A percentile compares a stretch with the other conserved stretches of the same genome.
Evolutionary conservation across 768 basidiomycete species (phyloP).

Genomic region (Lactarius hengduanensis): DNA sequence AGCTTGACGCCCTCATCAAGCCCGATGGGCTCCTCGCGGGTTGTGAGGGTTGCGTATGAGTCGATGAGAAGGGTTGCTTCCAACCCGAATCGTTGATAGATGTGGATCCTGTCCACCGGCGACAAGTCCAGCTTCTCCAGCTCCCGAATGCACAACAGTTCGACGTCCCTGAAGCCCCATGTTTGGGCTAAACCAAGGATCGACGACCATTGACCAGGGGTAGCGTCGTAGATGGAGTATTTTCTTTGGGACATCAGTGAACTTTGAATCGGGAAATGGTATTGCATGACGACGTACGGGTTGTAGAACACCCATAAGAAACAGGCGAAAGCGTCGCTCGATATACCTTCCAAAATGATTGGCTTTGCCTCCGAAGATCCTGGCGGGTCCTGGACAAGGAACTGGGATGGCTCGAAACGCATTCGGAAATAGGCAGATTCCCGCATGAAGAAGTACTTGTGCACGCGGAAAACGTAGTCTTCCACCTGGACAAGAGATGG

Average conservation of each 20-base stretch:
- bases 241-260: slow-evolving; percentile 30
- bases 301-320: slow-evolving; percentile 40
- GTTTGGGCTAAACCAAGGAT: slow-evolving; percentile 41
- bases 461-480: slow-evolving; percentile 15
- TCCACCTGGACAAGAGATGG: slow-evolving; percentile 31
- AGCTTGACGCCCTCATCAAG: slow-evolving; percentile 44
- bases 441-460: slow-evolving; percentile 16
- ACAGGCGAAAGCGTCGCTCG: slow-evolving; percentile 33
- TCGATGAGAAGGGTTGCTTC: slow-evolving; percentile 38
- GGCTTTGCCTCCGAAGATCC: slow-evolving; percentile 37
- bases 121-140: slow-evolving; percentile 40
- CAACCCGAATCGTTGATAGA: slow-evolving; percentile 41
- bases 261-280: not conserved
- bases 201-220: slow-evolving; percentile 42
- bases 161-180: slow-evolving; percentile 44
- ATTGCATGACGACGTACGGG: slow-evolving; percentile 31
- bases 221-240: slow-evolving; percentile 42
- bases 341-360: slow-evolving; percentile 33
- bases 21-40: slow-evolving; percentile 38
- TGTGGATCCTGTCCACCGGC: slow-evolving; percentile 39
- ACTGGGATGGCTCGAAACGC: not conserved
- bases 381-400: slow-evolving; percentile 31
- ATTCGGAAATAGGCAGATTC: slow-evolving; percentile 22
- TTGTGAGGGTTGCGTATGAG: slow-evolving; percentile 39
- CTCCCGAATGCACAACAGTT: slow-evolving; percentile 40